phyloP scores from a whole-genome alignment of 805 yeast genomes.

The Tetrapisispora namnaoensis region DNA sequence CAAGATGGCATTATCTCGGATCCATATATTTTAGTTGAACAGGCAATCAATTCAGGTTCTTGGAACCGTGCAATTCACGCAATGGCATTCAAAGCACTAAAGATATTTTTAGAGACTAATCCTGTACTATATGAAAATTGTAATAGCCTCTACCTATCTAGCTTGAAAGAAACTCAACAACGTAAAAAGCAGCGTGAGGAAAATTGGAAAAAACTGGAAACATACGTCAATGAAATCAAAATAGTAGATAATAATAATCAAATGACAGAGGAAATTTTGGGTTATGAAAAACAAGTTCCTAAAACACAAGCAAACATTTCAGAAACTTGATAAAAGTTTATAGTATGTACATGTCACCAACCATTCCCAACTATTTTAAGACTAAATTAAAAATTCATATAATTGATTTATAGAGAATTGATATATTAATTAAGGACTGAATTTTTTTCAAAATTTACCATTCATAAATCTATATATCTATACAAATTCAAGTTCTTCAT shows the following conservation, averaged over 20 bases:
- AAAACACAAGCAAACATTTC: not conserved
- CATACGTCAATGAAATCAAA: conserved; percentile 36
- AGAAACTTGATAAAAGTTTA: not conserved
- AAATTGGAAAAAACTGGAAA: conserved; percentile 64
- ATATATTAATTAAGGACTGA: not conserved
- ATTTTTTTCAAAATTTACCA: too few species aligned
- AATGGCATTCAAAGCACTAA: conserved; percentile 82
- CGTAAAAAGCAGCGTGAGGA: conserved; percentile 52
- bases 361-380: not conserved
- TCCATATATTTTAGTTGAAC: conserved; percentile 31
- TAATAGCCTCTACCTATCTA: conserved; percentile 74
- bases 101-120: conserved; percentile 86
- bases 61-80: conserved; percentile 94
- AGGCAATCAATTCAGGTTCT: conserved; percentile 42
- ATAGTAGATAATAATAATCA: conserved; percentile 8
- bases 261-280: not conserved
- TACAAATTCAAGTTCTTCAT: too few species aligned
- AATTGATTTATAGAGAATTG: conserved; percentile 2
- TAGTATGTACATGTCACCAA: not conserved
- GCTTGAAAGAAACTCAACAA: conserved; percentile 61
- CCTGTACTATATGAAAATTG: conserved; percentile 89
- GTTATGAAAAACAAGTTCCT: not conserved
- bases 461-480: not conserved
- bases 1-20: conserved; percentile 23
- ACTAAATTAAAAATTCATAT: not conserved